Conservation (phyloP, 2,329 filamentous ascomycete genomes). For the Exophiala phaeomuriformis region DNA sequence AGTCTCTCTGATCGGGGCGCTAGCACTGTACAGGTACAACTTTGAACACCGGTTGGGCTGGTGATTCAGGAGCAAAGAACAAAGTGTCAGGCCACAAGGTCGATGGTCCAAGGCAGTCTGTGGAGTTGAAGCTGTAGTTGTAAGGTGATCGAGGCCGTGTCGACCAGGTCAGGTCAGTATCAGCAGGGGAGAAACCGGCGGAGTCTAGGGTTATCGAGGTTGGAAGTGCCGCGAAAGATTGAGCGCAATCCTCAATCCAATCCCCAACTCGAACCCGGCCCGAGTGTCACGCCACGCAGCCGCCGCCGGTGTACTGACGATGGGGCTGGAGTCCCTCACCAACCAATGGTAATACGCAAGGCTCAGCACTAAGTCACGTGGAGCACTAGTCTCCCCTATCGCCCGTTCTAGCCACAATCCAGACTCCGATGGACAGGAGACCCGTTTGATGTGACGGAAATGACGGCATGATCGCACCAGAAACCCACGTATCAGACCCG, state of each 20-base stretch:
- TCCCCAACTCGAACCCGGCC: background rate
- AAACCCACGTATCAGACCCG: background rate
- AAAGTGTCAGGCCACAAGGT: conserved; percentile 22
- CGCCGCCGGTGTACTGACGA: conserved; percentile 16
- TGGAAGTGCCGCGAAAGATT: conserved; percentile 6
- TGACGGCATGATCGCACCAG: conserved; percentile 2
- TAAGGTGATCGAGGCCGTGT: conserved; percentile 13
- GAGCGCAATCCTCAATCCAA: background rate
- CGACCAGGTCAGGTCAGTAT: background rate
- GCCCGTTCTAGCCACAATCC: conserved; percentile 12
- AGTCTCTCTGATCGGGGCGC: too few relatives aligned
- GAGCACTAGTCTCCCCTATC: conserved; percentile 1
- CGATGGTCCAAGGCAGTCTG: conserved; percentile 13
- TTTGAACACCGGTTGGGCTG: background rate
- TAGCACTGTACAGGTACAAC: too few relatives aligned
- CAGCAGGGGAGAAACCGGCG: background rate
- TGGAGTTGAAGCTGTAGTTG: conserved; percentile 15
- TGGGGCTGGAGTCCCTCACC: background rate
- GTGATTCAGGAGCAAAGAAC: conserved; percentile 53
- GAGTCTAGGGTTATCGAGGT: background rate
- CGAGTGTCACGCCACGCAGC: conserved; percentile 16
- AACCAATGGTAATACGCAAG: background rate
- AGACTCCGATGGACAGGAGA: conserved; percentile 20
- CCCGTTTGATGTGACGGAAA: conserved; percentile 12
- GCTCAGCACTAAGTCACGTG: conserved; percentile 2